A percentile compares a stretch with the other conserved stretches of the same genome.
phyloP scores from a whole-genome alignment of 768 basidiomycete species.

The Epithele typhae region DNA sequence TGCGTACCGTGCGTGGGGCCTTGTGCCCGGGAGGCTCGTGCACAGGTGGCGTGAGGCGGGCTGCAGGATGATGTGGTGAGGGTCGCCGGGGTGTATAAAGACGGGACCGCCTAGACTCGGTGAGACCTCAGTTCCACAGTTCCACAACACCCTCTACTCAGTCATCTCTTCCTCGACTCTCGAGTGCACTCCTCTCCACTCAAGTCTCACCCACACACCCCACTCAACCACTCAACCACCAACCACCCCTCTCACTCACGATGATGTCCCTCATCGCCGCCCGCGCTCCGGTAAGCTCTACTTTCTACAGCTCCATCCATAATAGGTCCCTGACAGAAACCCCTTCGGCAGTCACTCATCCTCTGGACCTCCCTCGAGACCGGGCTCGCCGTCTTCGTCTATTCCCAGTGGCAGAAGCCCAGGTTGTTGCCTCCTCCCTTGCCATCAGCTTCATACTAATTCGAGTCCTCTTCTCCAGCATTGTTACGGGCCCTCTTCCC shows the following conservation, averaged over 20 bases:
- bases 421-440: constrained; percentile 12
- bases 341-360: constrained; percentile 15
- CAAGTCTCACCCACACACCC: constrained; percentile 2
- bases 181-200: constrained; percentile 2
- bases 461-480: not conserved
- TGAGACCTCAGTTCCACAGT: constrained; percentile 14
- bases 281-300: constrained; percentile 19
- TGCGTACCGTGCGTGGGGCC: constrained; percentile 2
- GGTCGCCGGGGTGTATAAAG: constrained; percentile 9
- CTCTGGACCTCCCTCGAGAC: constrained; percentile 23
- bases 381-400: constrained; percentile 20
- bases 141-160: not conserved
- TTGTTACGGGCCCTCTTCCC: constrained; percentile 14
- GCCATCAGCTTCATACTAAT: not conserved
- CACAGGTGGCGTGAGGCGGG: not conserved
- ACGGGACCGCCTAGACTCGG: constrained; percentile 4
- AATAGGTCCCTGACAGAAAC: constrained; percentile 5
- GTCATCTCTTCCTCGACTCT: no score
- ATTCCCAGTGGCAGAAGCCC: constrained; percentile 19
- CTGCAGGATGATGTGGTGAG: no score
- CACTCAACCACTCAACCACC: not conserved
- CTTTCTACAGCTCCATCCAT: not conserved
- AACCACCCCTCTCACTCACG: constrained; percentile 1
- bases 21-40: not conserved
- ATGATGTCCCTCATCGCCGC: constrained; percentile 15